Conservation (phyloP, 495 filamentous ascomycete species). For the Xylaria nigripes region DNA sequence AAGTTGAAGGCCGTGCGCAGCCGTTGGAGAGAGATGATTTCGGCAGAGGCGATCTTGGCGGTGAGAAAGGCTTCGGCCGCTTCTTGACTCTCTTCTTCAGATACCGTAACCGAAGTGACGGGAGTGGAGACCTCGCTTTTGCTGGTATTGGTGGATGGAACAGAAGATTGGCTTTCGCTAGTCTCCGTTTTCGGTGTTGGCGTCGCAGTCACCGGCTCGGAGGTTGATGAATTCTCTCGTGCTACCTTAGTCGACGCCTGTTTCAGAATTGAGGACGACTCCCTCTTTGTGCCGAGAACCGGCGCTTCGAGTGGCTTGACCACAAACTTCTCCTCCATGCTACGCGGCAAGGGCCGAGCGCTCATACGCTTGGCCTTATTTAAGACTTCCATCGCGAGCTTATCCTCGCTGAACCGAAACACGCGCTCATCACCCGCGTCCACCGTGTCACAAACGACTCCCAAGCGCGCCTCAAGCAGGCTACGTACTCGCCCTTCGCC, state of each 20-base stretch:
- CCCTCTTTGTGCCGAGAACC: conserved; percentile 50
- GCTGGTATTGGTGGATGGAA: conserved; percentile 27
- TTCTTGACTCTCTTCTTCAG: conserved; percentile 11
- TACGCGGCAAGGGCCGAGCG: conserved; percentile 56
- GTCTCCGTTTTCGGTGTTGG: conserved; percentile 22
- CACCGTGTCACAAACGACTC: conserved; percentile 64
- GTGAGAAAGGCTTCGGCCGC: conserved; percentile 24
- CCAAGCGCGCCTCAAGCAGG: conserved; percentile 40
- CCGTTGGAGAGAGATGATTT: conserved; percentile 55
- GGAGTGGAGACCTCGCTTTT: conserved; percentile 37
- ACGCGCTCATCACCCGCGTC: conserved; percentile 74
- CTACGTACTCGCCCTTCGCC: conserved; percentile 26
- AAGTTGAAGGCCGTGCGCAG: conserved; percentile 70
- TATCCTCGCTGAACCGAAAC: conserved; percentile 65
- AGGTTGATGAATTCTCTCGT: conserved; percentile 11
- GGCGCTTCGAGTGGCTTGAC: conserved; percentile 66
- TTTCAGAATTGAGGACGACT: conserved; percentile 25
- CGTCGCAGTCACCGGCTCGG: conserved; percentile 25
- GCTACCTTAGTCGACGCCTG: conserved; percentile 22
- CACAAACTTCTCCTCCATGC: conserved; percentile 82
- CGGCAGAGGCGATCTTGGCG: conserved; percentile 41
- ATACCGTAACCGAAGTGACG: conserved; percentile 32
- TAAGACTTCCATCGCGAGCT: conserved; percentile 58
- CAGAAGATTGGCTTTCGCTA: conserved; percentile 33
- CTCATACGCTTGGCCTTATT: conserved; percentile 66